phyloP scores from a whole-genome alignment of 2,329 filamentous ascomycete genomes.

The Aspergillus sp. region DNA sequence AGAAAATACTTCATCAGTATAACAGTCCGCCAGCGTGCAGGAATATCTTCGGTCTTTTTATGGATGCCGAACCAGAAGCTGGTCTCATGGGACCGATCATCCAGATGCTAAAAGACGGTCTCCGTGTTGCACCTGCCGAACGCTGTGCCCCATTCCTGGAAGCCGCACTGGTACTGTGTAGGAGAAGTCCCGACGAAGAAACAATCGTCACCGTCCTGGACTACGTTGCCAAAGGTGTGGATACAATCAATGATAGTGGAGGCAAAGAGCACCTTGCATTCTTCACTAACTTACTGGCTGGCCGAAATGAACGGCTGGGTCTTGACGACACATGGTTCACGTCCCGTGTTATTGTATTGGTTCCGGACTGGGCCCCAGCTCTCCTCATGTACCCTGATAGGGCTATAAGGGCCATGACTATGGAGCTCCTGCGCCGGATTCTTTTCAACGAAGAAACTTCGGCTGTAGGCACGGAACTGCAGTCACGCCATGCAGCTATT shows the following conservation, averaged over 20 bases:
- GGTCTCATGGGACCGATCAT: constrained; percentile 52
- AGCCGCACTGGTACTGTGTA: constrained; percentile 57
- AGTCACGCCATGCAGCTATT: constrained; percentile 27
- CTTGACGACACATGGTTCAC: constrained; percentile 36
- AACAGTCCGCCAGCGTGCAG: constrained; percentile 55
- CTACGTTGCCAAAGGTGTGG: constrained; percentile 47
- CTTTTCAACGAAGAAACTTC: constrained; percentile 41
- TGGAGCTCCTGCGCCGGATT: constrained; percentile 43
- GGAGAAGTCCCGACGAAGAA: constrained; percentile 35
- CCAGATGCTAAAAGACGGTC: constrained; percentile 54
- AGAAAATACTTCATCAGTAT: constrained; percentile 65
- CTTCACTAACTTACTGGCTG: constrained; percentile 54
- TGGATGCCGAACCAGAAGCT: constrained; percentile 53
- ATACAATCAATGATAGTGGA: constrained; percentile 50
- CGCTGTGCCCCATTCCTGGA: constrained; percentile 58
- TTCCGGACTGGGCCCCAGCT: constrained; percentile 52
- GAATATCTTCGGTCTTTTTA: constrained; percentile 58
- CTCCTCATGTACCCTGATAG: constrained; percentile 53
- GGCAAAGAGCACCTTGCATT: constrained; percentile 51
- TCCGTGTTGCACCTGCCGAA: constrained; percentile 52
- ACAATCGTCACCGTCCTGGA: constrained; percentile 40
- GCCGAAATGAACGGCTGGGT: constrained; percentile 38
- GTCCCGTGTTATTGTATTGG: constrained; percentile 38
- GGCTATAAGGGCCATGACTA: constrained; percentile 46
- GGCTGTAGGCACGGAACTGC: constrained; percentile 27